Evolutionary conservation across 495 filamentous ascomycete genomes (phyloP), one percentile per base, ranked within the genome.

Genomic region (Polyplosphaeria fusca): DNA sequence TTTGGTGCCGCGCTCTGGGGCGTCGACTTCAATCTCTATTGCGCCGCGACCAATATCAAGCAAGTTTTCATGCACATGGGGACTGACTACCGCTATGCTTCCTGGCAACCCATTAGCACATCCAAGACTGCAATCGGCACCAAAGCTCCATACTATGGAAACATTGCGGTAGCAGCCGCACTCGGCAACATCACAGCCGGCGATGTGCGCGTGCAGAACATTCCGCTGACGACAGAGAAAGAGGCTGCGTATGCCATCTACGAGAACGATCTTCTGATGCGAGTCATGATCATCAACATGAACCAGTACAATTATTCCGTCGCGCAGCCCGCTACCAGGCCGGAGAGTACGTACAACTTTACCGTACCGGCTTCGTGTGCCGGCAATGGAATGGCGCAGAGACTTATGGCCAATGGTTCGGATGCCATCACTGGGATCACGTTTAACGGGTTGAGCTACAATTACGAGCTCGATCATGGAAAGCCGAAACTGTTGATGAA

Each of bases 1-100:
- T 88, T 87, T 68, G 85, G 85, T 41, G 84, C 85, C 12, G 83
- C 85, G 0, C 79, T 87, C 26, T 88, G 85, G 85, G 79, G 73
- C 28, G 64, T 86, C 11, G 83, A 88, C 65, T 87, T 85, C 73
- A 79, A 79, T 60, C 72, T 86, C 14, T 80, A 77, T 62, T 74
- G 75, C 45, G 85, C 83, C 2, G 71, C 76, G 7, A 74, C 75
- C 5, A 77, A 76, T 26, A 82, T 87, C 73, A 69, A 70, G 12
- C 76, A 82, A 40, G 74, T 82, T 5, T 80, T 86, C 62, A 84
- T 86, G 80, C 85, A 88, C 66, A 75, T 79, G 71, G 83, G 83
- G 5, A 83, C 79, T 28, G 71, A 84, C 67, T 86, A 82, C 65
- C 77, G 84, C 24, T 82, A 82, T 58, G 64, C 64, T 44, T 55